A percentile compares a stretch with the other conserved stretches of the same genome.
Evolutionary conservation across 441 rosid genomes (phyloP).

Genomic region (Adansonia rubrostipa): DNA sequence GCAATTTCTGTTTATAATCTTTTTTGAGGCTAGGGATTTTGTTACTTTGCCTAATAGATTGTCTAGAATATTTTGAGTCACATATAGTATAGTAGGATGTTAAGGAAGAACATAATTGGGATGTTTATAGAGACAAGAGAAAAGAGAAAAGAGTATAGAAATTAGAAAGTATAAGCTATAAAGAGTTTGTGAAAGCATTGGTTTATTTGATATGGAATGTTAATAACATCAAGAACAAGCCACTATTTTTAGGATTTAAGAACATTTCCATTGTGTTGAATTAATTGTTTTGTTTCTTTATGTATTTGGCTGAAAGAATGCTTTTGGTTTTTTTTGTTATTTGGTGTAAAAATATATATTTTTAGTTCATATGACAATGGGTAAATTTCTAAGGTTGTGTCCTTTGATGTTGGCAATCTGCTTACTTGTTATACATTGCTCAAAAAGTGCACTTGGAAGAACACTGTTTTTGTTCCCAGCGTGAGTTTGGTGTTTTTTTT

Average conservation of each 20-base stretch:
- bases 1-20: neutral
- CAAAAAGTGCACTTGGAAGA: neutral
- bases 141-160: neutral
- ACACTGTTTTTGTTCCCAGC: slow-evolving; percentile 1
- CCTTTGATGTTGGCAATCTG: neutral
- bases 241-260: neutral
- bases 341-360: neutral
- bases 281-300: neutral
- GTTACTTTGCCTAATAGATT: neutral
- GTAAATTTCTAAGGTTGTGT: neutral
- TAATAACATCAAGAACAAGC: neutral
- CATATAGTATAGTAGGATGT: neutral
- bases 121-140: neutral
- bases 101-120: neutral
- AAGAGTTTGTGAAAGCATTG: neutral
- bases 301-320: neutral
- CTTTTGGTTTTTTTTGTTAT: neutral
- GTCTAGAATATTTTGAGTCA: neutral
- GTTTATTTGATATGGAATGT: neutral
- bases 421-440: neutral
- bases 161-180: neutral
- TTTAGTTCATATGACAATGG: neutral
- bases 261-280: neutral
- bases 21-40: neutral
- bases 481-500: slow-evolving; percentile 6